Evolutionary conservation across 805 yeast species (phyloP), one percentile per base, ranked within the genome.

Genomic region (Zygosaccharomyces gambellarensis): DNA sequence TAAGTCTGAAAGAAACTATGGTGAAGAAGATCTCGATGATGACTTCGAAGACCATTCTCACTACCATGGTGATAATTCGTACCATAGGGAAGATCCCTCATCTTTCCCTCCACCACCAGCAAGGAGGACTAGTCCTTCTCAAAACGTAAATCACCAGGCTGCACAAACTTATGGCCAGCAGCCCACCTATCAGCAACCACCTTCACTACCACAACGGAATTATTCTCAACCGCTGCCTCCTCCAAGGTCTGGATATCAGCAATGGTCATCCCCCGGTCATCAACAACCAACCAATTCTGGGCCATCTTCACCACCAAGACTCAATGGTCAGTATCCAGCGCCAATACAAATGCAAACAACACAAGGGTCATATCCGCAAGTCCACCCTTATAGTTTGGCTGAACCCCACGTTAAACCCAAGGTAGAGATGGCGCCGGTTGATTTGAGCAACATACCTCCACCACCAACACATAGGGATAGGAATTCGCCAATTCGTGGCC

Each of bases 101-200:
- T 23, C 34, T 4, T 63, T 71, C 28, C 72, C 74, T 5, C 70
- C 75, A 1, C 75, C 75, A 8, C 75, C 75, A 14, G 9, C 9
- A 8, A 45, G 45, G 21, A 17, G 38, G 11, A 42, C 45, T 4
- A 21, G 30, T 42, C 45, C 46, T 0, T 25, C 43, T 27, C 41
- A 30, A 34, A 45, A 38, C 7, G 38, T 25, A 8, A 25, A 25
- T 36, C 50, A 39, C 17, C 48, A 32, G 14, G 45, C 46, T 0
- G 48, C 21, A 12, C 34, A 17, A 12, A 19, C 25, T 6, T 40
- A 27, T n/a, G 27, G 17, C 25, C 47, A 45, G 32, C 54, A 47
- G 25, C 50, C 50, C 1, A 38, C 34, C 28, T 46, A 43, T 48
- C 27, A n/a, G 8, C 44, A 41, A 17, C 2, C 28, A 6, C 28